Evolutionary conservation across 192 early-diverging fungal species (phyloP).

Genomic region (Backusella macrospora): DNA sequence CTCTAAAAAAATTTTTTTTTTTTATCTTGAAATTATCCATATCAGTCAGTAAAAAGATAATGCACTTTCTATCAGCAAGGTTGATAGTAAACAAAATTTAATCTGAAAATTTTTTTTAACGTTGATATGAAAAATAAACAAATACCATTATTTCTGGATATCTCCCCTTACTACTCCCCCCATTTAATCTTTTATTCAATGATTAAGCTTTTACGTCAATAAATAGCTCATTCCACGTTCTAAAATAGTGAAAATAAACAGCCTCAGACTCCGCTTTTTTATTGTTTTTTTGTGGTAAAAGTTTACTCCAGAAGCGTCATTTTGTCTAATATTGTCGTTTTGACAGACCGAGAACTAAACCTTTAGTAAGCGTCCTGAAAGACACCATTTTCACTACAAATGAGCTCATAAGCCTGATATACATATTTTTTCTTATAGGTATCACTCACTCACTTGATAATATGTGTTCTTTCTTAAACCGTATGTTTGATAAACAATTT

Average conservation of each 20-base stretch:
- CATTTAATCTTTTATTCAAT: no score
- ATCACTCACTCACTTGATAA: no score
- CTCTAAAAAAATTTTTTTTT: background rate
- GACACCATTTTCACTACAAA: background rate
- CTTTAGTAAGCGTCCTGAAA: background rate
- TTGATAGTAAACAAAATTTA: background rate
- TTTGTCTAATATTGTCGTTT: background rate
- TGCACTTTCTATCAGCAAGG: background rate
- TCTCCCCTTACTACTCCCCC: no score
- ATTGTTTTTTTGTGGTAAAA: background rate
- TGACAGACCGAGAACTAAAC: background rate
- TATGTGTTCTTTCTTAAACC: no score
- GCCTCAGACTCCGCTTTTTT: background rate
- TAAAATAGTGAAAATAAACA: background rate
- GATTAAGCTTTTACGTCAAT: no score
- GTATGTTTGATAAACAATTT: no score
- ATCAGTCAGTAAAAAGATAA: background rate
- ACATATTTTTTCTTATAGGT: no score
- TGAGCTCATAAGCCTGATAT: no score
- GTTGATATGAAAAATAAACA: background rate
- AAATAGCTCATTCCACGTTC: background rate
- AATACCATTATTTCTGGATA: no score
- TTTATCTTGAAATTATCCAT: background rate
- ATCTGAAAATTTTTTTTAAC: background rate
- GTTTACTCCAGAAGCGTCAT: slow-evolving; percentile 5